Evolutionary conservation across 2,329 filamentous ascomycete genomes (phyloP).

Genomic region (Phaeosphaeriaceae sp.): DNA sequence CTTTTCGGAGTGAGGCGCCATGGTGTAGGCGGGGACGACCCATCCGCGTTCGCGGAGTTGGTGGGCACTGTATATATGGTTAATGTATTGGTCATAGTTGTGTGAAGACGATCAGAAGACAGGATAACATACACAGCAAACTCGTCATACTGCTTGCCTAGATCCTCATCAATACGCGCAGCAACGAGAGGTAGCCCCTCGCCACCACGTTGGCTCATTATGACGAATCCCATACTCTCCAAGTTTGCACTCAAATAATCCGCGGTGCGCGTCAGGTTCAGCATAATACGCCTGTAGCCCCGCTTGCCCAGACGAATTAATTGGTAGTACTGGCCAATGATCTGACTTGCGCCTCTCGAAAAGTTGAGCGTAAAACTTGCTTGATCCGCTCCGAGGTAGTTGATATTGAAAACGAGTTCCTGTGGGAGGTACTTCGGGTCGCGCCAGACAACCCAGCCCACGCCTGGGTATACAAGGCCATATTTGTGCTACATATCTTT

Average conservation of each 20-base stretch:
- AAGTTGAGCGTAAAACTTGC: constrained; percentile 97
- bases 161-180: constrained; percentile 73
- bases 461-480: constrained; percentile 79
- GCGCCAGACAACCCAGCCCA: constrained; percentile 94
- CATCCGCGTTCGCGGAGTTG: constrained; percentile 86
- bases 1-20: constrained; percentile 84
- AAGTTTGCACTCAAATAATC: constrained; percentile 84
- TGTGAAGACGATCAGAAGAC: no score
- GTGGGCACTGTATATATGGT: constrained; percentile 67
- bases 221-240: constrained; percentile 78
- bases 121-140: constrained; percentile 59
- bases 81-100: no score
- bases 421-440: constrained; percentile 72
- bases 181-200: constrained; percentile 87
- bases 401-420: constrained; percentile 98
- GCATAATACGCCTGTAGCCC: constrained; percentile 92
- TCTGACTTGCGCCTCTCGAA: constrained; percentile 91
- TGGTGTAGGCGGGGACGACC: constrained; percentile 96
- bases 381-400: constrained; percentile 95
- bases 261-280: constrained; percentile 86
- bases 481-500: no score
- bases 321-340: constrained; percentile 98
- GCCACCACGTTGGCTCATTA: constrained; percentile 83
- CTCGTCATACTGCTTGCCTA: constrained; percentile 63
- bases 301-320: constrained; percentile 92